These are phyloP conservation scores for Candida sonorensis DNA, from an alignment of 805 yeast genomes.

Conservation along the genomic window DNA sequence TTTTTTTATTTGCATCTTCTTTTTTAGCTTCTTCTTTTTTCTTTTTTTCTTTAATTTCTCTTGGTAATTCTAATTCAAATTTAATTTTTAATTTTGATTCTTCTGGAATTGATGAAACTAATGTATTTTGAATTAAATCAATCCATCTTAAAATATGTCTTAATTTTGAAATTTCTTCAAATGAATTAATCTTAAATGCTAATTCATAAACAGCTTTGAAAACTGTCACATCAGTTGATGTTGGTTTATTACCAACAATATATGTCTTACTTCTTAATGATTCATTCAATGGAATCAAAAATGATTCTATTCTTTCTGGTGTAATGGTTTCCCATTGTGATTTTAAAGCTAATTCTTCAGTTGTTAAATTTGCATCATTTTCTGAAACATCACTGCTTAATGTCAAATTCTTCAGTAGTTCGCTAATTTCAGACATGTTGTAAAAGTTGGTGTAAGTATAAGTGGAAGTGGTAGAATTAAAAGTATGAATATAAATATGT, in stretches of 20 bases:
- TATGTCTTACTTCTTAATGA: slow-evolving; percentile 64
- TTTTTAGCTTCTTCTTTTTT: slow-evolving; percentile 25
- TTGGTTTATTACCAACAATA: slow-evolving; percentile 58
- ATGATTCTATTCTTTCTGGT: slow-evolving; percentile 51
- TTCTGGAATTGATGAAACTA: slow-evolving; percentile 37
- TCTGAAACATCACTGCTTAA: slow-evolving; percentile 12
- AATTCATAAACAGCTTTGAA: slow-evolving; percentile 61
- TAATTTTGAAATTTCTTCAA: slow-evolving; percentile 48
- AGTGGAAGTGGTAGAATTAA: too few relatives aligned
- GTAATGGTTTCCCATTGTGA: slow-evolving; percentile 78
- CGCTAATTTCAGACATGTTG: slow-evolving; percentile 23
- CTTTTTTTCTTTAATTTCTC: slow-evolving; percentile 35
- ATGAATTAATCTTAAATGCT: slow-evolving; percentile 47
- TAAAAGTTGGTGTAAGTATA: not conserved
- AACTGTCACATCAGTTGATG: slow-evolving; percentile 64
- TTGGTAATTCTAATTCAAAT: slow-evolving; percentile 58
- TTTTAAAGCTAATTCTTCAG: slow-evolving; percentile 48
- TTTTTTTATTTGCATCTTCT: slow-evolving; percentile 13
- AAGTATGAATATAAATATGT: too few relatives aligned
- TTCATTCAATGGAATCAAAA: slow-evolving; percentile 56
- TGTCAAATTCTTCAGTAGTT: slow-evolving; percentile 24
- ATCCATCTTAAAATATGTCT: slow-evolving; percentile 94
- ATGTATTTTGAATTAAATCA: slow-evolving; percentile 71
- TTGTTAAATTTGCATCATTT: slow-evolving; percentile 21
- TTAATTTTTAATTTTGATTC: slow-evolving; percentile 52